A percentile compares a stretch with the other conserved stretches of the same genome.
These are phyloP conservation scores for Metarhizium brunneum DNA, from an alignment of 2,329 filamentous ascomycete genomes.

Conservation along the genomic window DNA sequence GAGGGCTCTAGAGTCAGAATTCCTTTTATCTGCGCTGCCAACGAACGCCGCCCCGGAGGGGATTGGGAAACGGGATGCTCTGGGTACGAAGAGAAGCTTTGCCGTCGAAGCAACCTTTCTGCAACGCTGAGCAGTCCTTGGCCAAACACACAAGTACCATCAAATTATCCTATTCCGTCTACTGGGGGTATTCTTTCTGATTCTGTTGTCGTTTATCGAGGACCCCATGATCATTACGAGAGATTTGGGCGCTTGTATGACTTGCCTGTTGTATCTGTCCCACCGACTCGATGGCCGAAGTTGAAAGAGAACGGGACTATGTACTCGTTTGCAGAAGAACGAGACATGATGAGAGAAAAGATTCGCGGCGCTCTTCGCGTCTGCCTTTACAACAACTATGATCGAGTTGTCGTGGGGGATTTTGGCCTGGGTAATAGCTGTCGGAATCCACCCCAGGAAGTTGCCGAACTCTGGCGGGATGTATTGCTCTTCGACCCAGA, in stretches of 20 bases:
- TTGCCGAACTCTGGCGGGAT: slow-evolving; percentile 58
- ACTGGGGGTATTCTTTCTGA: slow-evolving; percentile 62
- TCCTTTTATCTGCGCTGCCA: slow-evolving; percentile 64
- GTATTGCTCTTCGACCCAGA: slow-evolving; percentile 54
- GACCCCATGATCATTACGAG: slow-evolving; percentile 57
- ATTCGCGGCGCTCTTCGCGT: slow-evolving; percentile 63
- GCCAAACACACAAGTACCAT: slow-evolving; percentile 30
- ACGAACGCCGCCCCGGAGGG: slow-evolving; percentile 68
- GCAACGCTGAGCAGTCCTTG: slow-evolving; percentile 57
- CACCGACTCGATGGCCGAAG: slow-evolving; percentile 64
- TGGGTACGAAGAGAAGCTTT: slow-evolving; percentile 55
- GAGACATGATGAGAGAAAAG: slow-evolving; percentile 63
- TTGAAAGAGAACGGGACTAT: slow-evolving; percentile 56
- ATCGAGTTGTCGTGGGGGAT: slow-evolving; percentile 51
- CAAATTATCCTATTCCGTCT: slow-evolving; percentile 63
- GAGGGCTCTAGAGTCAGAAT: slow-evolving; percentile 32
- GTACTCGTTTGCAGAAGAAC: slow-evolving; percentile 65
- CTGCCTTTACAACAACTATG: slow-evolving; percentile 50
- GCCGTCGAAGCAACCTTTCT: slow-evolving; percentile 64
- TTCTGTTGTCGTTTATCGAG: slow-evolving; percentile 64
- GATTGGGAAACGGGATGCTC: slow-evolving; percentile 61
- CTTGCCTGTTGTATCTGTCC: slow-evolving; percentile 64
- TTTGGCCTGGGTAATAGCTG: slow-evolving; percentile 56
- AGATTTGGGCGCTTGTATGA: slow-evolving; percentile 44
- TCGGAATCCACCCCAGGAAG: slow-evolving; percentile 55